Conservation (phyloP, 805 yeast genomes). For the Candida nonsorbophila region DNA sequence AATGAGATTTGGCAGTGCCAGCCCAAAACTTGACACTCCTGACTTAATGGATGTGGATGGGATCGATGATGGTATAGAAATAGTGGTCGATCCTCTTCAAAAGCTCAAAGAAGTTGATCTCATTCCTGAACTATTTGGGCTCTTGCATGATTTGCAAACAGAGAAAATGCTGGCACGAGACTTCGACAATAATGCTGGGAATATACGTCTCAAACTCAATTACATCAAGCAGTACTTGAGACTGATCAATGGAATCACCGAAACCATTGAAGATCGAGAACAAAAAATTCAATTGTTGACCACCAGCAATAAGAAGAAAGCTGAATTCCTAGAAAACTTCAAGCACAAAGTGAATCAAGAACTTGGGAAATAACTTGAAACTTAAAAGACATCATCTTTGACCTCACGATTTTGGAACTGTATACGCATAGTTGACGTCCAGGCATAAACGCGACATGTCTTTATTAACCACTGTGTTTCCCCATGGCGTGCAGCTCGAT, state of each 20-base stretch:
- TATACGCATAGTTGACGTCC: too few relatives aligned
- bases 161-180: slow-evolving; percentile 37
- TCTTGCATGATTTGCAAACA: slow-evolving; percentile 27
- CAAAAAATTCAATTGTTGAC: slow-evolving; percentile 18
- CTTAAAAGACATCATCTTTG: too few relatives aligned
- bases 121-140: slow-evolving; percentile 31
- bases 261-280: slow-evolving; percentile 20
- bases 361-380: too few relatives aligned
- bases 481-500: slow-evolving; percentile 4
- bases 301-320: slow-evolving; percentile 19
- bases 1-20: not conserved
- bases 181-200: slow-evolving; percentile 37
- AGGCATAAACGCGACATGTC: too few relatives aligned
- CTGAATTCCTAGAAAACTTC: slow-evolving; percentile 16
- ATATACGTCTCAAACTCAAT: slow-evolving; percentile 29
- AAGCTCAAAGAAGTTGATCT: slow-evolving; percentile 26
- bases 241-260: slow-evolving; percentile 34
- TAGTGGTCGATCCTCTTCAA: slow-evolving; percentile 11
- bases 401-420: too few relatives aligned
- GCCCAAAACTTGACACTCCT: not conserved
- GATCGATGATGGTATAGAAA: not conserved
- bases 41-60: not conserved
- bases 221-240: slow-evolving; percentile 24
- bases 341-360: slow-evolving; percentile 8
- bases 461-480: too few relatives aligned